Evolutionary conservation across 352 stramenopile species (phyloP), one percentile per base, ranked within the genome.

Genomic region (Phytopythium oedochilum): DNA sequence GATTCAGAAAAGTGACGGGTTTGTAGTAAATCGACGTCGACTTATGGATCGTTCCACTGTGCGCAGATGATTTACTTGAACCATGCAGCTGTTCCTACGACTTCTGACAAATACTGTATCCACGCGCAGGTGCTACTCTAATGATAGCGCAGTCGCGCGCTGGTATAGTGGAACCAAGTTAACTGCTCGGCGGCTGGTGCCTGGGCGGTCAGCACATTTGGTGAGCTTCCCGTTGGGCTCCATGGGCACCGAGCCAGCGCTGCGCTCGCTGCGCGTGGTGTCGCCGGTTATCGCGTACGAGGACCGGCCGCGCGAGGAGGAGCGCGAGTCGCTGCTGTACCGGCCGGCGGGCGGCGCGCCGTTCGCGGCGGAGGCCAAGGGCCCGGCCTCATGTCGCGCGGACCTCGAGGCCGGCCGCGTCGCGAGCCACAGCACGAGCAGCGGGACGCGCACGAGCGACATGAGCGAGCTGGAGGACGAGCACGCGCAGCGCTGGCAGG

Each of bases 301-400:
- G 57, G 59, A 65, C 47, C 55, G 55, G 25, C 54, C 61, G 39
- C 50, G 46, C 18, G 42, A 44, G 32, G 45, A 51, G 35, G 64
- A 81, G 38, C 61, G 63, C 52, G 50, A 73, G 43, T 53, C 60
- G 28, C 60, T 77, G 40, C 52, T 78, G 32, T 35, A 45, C 11
- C 58, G 40, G 14, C 51, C 43, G 49, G 35, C 20, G 0, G 17
- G 53, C 6, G 10, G 61, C 18, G 57, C 49, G 26, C 58, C 65
- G 34, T 51, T 70, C 15, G 23, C 60, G 35, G 28, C 38, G 34
- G 26, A 34, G 18, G 14, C 1, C 38, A 44, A 48, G 42, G 12
- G 23, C 11, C 23, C 39, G 17, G 0, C 7, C 5, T 44, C 38
- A 6, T 15, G 7, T 26, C 8, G 15, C 11, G 8, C 38, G n/a